phyloP scores from a whole-genome alignment of 306 rosid species.

The Trifolium pratense region DNA sequence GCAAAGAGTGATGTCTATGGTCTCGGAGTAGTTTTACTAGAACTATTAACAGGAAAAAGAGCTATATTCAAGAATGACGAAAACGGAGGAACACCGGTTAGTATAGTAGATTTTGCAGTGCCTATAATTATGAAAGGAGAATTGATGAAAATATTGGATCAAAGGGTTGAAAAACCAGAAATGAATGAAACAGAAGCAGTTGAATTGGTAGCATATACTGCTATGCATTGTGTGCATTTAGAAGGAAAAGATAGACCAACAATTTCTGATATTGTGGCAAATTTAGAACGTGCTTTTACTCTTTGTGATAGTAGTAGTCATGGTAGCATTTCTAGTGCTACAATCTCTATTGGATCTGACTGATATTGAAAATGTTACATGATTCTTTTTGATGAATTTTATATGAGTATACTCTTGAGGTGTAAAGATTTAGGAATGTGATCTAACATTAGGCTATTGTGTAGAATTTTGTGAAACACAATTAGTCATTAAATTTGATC shows the following conservation, averaged over 20 bases:
- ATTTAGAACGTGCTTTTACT: slow-evolving; percentile 81
- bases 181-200: slow-evolving; percentile 83
- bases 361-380: slow-evolving; percentile 37
- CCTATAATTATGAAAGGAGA: slow-evolving; percentile 76
- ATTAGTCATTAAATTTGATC: slow-evolving; percentile 37
- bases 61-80: slow-evolving; percentile 77
- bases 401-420: slow-evolving; percentile 32
- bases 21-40: slow-evolving; percentile 85
- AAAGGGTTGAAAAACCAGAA: slow-evolving; percentile 70
- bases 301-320: slow-evolving; percentile 85
- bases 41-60: slow-evolving; percentile 89
- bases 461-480: slow-evolving; percentile 45
- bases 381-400: slow-evolving; percentile 43
- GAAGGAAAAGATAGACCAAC: slow-evolving; percentile 96
- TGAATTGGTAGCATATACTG: slow-evolving; percentile 84
- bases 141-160: slow-evolving; percentile 65
- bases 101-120: slow-evolving; percentile 79
- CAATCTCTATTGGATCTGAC: slow-evolving; percentile 72
- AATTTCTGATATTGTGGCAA: slow-evolving; percentile 87
- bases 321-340: slow-evolving; percentile 88
- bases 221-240: slow-evolving; percentile 87
- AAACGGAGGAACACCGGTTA: slow-evolving; percentile 65
- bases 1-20: slow-evolving; percentile 97
- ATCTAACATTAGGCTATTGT: slow-evolving; percentile 45
- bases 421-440: slow-evolving; percentile 48